A percentile compares a stretch with the other conserved stretches of the same genome.
These are phyloP conservation scores for Fusarium nurragi DNA, from an alignment of 2,329 filamentous ascomycete species.

Conservation along the genomic window DNA sequence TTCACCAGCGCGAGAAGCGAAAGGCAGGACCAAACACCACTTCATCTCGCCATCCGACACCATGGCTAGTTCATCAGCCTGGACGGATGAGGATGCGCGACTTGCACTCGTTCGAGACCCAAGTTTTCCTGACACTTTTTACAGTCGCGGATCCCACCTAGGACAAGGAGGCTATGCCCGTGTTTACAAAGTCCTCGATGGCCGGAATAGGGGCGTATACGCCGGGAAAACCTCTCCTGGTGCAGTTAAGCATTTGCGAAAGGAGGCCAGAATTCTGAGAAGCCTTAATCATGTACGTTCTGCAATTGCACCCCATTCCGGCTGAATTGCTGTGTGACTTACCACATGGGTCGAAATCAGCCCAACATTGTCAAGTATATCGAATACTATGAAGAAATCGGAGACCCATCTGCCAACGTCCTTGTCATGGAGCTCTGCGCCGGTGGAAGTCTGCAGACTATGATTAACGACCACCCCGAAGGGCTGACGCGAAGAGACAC, in stretches of 20 bases:
- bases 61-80: constrained; percentile 15
- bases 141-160: constrained; percentile 39
- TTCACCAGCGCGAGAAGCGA: neutral
- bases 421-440: constrained; percentile 48
- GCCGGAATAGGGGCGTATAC: constrained; percentile 39
- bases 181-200: constrained; percentile 45
- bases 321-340: neutral
- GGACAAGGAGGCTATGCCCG: constrained; percentile 44
- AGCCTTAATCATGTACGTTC: constrained; percentile 42
- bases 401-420: constrained; percentile 28
- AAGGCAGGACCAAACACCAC: neutral
- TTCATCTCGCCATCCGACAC: neutral
- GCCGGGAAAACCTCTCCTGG: constrained; percentile 45
- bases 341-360: constrained; percentile 17
- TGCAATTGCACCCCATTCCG: neutral
- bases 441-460: constrained; percentile 42
- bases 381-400: constrained; percentile 41
- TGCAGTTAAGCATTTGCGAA: constrained; percentile 33
- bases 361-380: constrained; percentile 44
- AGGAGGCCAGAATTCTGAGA: constrained; percentile 39
- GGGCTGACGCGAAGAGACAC: constrained; percentile 33
- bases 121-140: constrained; percentile 29
- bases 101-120: constrained; percentile 17
- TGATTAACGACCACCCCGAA: constrained; percentile 38
- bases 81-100: constrained; percentile 37